Evolutionary conservation across 2,329 filamentous ascomycete species (phyloP).

Genomic region (Colletotrichum musicola): DNA sequence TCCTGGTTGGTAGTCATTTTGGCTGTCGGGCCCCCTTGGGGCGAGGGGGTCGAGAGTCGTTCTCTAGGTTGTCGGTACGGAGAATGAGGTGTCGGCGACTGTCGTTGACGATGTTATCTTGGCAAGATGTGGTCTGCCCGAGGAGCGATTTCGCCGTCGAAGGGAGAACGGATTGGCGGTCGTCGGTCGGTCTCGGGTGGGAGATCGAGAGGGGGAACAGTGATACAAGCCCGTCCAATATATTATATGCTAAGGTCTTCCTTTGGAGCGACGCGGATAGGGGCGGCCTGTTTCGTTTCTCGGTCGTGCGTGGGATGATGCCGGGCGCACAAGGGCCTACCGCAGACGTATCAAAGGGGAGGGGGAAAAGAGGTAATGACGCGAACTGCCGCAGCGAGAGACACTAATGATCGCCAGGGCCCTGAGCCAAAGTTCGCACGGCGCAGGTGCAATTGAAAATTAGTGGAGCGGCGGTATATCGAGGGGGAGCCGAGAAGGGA

Average conservation of each 20-base stretch:
- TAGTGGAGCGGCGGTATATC: conserved; percentile 23
- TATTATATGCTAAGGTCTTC: not conserved
- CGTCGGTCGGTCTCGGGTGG: not conserved
- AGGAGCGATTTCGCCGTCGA: not conserved
- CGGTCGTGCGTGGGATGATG: not conserved
- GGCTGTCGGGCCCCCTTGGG: conserved; percentile 29
- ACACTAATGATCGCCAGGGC: conserved; percentile 24
- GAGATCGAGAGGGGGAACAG: not conserved
- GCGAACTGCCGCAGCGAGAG: conserved; percentile 16
- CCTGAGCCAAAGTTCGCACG: not conserved
- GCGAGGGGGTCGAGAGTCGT: conserved; percentile 20
- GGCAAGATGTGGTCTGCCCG: not conserved
- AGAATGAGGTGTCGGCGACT: not conserved
- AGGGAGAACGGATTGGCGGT: not conserved
- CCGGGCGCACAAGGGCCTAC: conserved; percentile 17
- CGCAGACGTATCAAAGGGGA: conserved; percentile 6
- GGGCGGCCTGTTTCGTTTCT: conserved; percentile 2
- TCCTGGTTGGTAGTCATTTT: conserved; percentile 42
- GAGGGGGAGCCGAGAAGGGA: not conserved
- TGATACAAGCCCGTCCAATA: not conserved
- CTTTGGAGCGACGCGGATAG: not conserved
- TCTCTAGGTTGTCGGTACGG: conserved; percentile 12
- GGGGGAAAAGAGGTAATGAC: conserved; percentile 10
- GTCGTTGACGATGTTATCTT: conserved; percentile 29
- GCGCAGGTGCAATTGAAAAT: conserved; percentile 12